Conservation (phyloP, 1,284 basidiomycete genomes). For the Sphaerobolus stellatus region DNA sequence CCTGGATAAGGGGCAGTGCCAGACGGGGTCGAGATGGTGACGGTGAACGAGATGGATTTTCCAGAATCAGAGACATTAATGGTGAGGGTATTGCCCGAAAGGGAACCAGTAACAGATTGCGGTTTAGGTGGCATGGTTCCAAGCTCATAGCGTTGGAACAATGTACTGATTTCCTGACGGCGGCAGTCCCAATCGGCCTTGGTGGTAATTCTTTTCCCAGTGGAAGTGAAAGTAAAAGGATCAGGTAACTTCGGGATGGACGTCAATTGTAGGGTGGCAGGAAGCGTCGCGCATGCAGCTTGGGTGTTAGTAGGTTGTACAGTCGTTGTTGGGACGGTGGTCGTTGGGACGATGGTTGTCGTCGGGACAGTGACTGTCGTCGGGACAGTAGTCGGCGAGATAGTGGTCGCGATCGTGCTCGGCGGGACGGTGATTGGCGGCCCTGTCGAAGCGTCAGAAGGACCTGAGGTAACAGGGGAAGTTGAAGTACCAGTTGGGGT, state of each 20-base stretch:
- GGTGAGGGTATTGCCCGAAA: constrained; percentile 36
- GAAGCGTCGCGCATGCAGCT: neutral
- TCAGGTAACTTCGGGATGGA: constrained; percentile 38
- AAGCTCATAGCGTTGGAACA: constrained; percentile 50
- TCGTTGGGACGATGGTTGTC: too few relatives aligned
- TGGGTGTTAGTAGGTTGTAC: neutral
- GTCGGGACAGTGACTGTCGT: too few relatives aligned
- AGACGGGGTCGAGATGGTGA: constrained; percentile 42
- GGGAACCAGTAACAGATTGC: constrained; percentile 38
- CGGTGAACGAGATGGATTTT: constrained; percentile 46
- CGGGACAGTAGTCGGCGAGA: too few relatives aligned
- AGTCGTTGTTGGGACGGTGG: too few relatives aligned
- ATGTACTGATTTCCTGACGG: constrained; percentile 43
- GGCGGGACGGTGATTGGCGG: too few relatives aligned
- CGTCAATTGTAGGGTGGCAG: neutral
- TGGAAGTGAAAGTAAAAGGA: constrained; percentile 48
- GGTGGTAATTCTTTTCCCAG: constrained; percentile 38
- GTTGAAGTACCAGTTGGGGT: too few relatives aligned
- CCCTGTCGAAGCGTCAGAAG: too few relatives aligned
- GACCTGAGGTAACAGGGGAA: too few relatives aligned
- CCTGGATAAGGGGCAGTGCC: constrained; percentile 50
- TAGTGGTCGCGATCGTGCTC: too few relatives aligned
- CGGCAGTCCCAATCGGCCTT: constrained; percentile 50
- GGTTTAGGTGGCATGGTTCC: constrained; percentile 47
- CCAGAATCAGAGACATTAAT: constrained; percentile 43